Evolutionary conservation across 1,139 yeast species (phyloP), one percentile per base, ranked within the genome.

Genomic region (Hyphopichia buzzinii): DNA sequence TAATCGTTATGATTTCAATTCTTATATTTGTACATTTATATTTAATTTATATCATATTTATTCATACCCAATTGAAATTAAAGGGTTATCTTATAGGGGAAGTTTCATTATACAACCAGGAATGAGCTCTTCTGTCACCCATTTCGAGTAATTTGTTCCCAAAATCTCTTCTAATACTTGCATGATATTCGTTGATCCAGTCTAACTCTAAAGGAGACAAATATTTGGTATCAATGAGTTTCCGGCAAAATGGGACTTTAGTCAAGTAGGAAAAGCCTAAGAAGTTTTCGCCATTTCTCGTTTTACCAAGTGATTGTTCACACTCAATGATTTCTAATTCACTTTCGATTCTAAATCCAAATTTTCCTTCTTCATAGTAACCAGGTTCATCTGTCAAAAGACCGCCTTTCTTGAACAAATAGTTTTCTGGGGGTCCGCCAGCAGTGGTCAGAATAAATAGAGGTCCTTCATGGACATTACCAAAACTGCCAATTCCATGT

Each of bases 341-440:
- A 49, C 75, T 69, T 49, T 77, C 83, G 26, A 77, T 60, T 41
- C 83, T 57, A 39, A 77, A 63, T 0, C 83, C 83, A 45, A 62
- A 73, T 29, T 66, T 64, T 3, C 76, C 76, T 39, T 74, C 79
- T 21, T 66, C 55, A 49, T 77, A 77, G 45, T 59, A 77, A 0
- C 83, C 83, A 0, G 83, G 83, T 42, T 77, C 83, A 48, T 74
- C 78, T 15, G 78, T 67, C 13, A 76, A 49, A 29, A 77, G 67
- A 13, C 70, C 77, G 1, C 81, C 81, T 7, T 64, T 62, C 37
- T 67, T 64, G 43, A 65, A 71, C 23, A 60, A 51, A 21, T 60
- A 57, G 14, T 49, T 49, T 1, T 39, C 35, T n/a, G 52, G 51
- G 3, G 72, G 65, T 0, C 75, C 75, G 1, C 62, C 62, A 12